Evolutionary conservation across 768 basidiomycete genomes (phyloP).

Genomic region (Gyrodon lividus): DNA sequence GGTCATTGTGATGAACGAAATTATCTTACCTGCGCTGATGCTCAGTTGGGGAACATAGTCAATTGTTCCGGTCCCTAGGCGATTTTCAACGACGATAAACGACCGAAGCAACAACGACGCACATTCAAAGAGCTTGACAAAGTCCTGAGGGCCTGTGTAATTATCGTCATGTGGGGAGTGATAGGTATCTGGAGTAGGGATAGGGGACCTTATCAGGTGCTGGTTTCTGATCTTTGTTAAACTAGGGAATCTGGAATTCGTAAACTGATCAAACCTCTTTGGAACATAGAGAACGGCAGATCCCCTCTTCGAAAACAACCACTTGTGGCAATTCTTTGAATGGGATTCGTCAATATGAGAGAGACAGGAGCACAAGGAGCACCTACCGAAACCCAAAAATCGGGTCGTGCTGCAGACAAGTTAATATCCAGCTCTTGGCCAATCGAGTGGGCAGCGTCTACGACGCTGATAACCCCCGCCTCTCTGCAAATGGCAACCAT

Average conservation of each 20-base stretch:
- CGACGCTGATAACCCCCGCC: conserved; percentile 60
- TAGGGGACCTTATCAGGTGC: conserved; percentile 54
- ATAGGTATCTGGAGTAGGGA: conserved; percentile 58
- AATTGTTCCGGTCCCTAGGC: conserved; percentile 62
- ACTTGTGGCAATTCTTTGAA: conserved; percentile 78
- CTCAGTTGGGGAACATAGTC: conserved; percentile 56
- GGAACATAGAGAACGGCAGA: conserved; percentile 77
- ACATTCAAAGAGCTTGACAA: conserved; percentile 53
- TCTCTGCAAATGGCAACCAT: conserved; percentile 64
- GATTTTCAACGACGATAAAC: neutral
- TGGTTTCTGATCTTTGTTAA: conserved; percentile 49
- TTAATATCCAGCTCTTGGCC: conserved; percentile 69
- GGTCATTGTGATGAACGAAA: neutral
- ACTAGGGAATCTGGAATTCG: neutral
- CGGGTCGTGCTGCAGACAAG: conserved; percentile 53
- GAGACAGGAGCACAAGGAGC: neutral
- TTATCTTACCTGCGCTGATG: conserved; percentile 47
- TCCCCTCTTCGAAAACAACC: conserved; percentile 70
- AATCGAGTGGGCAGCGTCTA: conserved; percentile 80
- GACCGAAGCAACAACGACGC: neutral
- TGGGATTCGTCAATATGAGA: neutral
- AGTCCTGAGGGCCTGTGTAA: conserved; percentile 32
- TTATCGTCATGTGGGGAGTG: conserved; percentile 43
- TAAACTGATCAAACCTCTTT: conserved; percentile 38
- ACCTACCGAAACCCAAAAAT: conserved; percentile 77